Conservation (phyloP, 2,329 filamentous ascomycete genomes). For the Talaromyces rugulosus region DNA sequence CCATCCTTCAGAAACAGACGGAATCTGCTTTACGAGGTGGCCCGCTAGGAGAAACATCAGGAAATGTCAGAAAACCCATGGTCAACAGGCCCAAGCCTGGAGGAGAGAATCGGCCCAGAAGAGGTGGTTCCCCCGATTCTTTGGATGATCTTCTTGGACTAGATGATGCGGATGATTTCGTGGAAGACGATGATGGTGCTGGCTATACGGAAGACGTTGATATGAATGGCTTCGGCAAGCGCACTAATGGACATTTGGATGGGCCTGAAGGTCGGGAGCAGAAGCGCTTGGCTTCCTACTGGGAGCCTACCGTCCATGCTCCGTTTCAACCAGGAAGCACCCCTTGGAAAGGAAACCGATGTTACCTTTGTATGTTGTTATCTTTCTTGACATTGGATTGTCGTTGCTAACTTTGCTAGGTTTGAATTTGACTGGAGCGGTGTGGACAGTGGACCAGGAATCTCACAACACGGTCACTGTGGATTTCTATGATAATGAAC, state of each 20-base stretch:
- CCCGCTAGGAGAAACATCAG: slow-evolving; percentile 64
- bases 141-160: slow-evolving; percentile 74
- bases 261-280: slow-evolving; percentile 39
- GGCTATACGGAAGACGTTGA: slow-evolving; percentile 65
- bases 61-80: slow-evolving; percentile 57
- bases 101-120: slow-evolving; percentile 45
- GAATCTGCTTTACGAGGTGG: slow-evolving; percentile 86
- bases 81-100: slow-evolving; percentile 54
- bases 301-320: slow-evolving; percentile 68
- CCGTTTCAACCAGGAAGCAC: slow-evolving; percentile 92
- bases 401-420: slow-evolving; percentile 30
- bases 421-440: slow-evolving; percentile 86
- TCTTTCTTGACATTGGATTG: background rate
- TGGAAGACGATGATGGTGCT: slow-evolving; percentile 91
- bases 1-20: slow-evolving; percentile 48
- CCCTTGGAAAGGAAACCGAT: slow-evolving; percentile 89
- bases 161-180: slow-evolving; percentile 71
- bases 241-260: slow-evolving; percentile 49
- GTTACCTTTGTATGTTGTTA: slow-evolving; percentile 67
- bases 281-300: slow-evolving; percentile 50
- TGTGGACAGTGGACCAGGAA: slow-evolving; percentile 96
- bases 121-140: slow-evolving; percentile 66
- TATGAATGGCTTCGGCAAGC: slow-evolving; percentile 61
- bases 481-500: slow-evolving; percentile 93
- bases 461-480: slow-evolving; percentile 90